Evolutionary conservation across 768 basidiomycete genomes (phyloP).

Genomic region (Lactarius tabidus): DNA sequence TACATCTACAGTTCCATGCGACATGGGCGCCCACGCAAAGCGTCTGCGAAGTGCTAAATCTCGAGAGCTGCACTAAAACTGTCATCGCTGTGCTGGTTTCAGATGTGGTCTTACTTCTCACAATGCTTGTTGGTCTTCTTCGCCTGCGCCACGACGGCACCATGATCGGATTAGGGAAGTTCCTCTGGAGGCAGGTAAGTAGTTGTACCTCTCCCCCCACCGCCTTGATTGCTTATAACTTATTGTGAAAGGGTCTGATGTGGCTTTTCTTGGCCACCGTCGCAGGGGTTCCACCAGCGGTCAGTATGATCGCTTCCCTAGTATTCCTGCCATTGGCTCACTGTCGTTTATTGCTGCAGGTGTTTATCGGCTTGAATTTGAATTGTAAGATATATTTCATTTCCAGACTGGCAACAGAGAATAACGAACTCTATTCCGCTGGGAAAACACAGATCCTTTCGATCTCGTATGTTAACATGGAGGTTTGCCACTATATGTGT

Average conservation of each 20-base stretch:
- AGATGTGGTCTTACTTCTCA: conserved; percentile 3
- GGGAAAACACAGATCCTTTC: too few relatives aligned
- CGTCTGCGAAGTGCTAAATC: background rate
- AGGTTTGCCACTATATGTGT: too few relatives aligned
- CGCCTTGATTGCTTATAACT: background rate
- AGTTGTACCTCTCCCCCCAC: background rate
- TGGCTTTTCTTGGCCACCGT: conserved; percentile 1
- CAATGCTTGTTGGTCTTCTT: conserved; percentile 14
- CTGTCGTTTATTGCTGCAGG: background rate
- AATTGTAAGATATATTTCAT: too few relatives aligned
- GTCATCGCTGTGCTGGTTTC: background rate
- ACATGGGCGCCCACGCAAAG: background rate
- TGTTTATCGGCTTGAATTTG: too few relatives aligned
- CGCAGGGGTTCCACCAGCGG: background rate
- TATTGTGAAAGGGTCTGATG: background rate
- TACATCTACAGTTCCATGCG: background rate
- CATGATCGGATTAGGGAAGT: background rate
- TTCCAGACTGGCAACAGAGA: too few relatives aligned
- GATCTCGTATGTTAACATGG: too few relatives aligned
- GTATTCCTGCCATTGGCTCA: background rate
- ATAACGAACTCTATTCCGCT: too few relatives aligned
- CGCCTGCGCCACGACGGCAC: background rate
- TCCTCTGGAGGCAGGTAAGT: conserved; percentile 16
- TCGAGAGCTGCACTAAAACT: background rate
- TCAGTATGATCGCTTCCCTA: background rate